phyloP scores from a whole-genome alignment of 2,329 filamentous ascomycete species.

The Xenoacremonium recifei region DNA sequence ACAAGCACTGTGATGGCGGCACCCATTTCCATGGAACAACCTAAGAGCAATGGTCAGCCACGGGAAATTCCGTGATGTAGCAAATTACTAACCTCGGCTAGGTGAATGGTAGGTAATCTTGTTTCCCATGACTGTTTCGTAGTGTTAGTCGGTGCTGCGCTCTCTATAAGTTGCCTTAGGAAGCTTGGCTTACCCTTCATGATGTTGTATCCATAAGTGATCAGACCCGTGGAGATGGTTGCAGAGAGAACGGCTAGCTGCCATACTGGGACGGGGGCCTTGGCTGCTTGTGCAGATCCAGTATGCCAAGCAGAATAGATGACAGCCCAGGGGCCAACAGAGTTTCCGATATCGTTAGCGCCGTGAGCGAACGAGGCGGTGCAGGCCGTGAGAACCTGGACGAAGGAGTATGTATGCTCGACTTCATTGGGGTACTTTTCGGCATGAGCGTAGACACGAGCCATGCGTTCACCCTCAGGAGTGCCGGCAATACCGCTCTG shows the following conservation, averaged over 20 bases:
- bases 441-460: constrained; percentile 52
- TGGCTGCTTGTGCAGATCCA: constrained; percentile 57
- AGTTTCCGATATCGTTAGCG: constrained; percentile 74
- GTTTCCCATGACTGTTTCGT: constrained; percentile 70
- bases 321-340: constrained; percentile 67
- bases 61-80: too few species aligned
- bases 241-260: constrained; percentile 68
- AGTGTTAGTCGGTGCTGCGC: constrained; percentile 9
- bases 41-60: too few species aligned
- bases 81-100: too few species aligned
- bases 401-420: constrained; percentile 67
- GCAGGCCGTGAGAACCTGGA: constrained; percentile 66
- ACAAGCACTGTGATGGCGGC: constrained; percentile 74
- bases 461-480: constrained; percentile 71
- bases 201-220: constrained; percentile 80
- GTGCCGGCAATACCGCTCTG: constrained; percentile 70
- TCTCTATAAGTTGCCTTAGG: background rate
- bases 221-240: constrained; percentile 64
- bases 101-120: constrained; percentile 71
- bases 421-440: constrained; percentile 70
- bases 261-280: constrained; percentile 70
- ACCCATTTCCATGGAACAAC: constrained; percentile 77
- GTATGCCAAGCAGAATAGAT: constrained; percentile 68
- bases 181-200: constrained; percentile 62
- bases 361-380: constrained; percentile 75